Evolutionary conservation across 345 rosid genomes (phyloP), one percentile per base, ranked within the genome.

Genomic region (Pugionium cornutum): DNA sequence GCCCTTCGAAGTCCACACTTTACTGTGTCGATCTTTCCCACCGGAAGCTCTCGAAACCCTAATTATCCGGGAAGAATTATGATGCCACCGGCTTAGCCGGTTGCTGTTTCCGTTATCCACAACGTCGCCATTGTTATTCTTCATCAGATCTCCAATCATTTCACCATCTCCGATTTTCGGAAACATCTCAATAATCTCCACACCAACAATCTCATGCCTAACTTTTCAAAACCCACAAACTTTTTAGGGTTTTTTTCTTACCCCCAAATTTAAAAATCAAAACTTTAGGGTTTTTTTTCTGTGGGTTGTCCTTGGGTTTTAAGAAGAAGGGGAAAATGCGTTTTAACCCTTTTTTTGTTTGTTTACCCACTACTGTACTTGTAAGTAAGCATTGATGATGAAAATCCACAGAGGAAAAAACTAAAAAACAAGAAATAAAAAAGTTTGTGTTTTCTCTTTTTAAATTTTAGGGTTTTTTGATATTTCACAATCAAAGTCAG

Each of bases 1-100:
- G 7, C 99, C 99, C 68, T 88, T 90, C 0, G 99, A 90, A 11
- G 99, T 94, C 85, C 80, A 89, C 0, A 94, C 97, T 79, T 94
- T 94, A 81, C 99, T 94, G 79, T 94, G 99, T 64, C 99, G 82
- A 75, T 94, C 99, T 78, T 94, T 94, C 2, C 99, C 99, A 37
- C 99, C 96, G 2, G 99, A 86, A 45, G 99, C 92, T 61, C 97
- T 75, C 0, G 99, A 88, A 79, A 90, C 99, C 94, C 97, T 86
- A 77, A 90, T 84, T 44, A 94, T 94, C 55, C 99, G 64, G 1
- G 97, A 89, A 0, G 91, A 83, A 30, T 83, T 83, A 77, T 65
- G 89, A 92, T 90, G 88, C 53, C 86, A 82, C 4, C 87, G 78
- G 61, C 72, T 79, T 79, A 55, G 39, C 62, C 68, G 65, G 77